A percentile compares a stretch with the other conserved stretches of the same genome.
Evolutionary conservation across 108 stramenopile species (phyloP).

Genomic region (Pseudonitzschia delicatissima): DNA sequence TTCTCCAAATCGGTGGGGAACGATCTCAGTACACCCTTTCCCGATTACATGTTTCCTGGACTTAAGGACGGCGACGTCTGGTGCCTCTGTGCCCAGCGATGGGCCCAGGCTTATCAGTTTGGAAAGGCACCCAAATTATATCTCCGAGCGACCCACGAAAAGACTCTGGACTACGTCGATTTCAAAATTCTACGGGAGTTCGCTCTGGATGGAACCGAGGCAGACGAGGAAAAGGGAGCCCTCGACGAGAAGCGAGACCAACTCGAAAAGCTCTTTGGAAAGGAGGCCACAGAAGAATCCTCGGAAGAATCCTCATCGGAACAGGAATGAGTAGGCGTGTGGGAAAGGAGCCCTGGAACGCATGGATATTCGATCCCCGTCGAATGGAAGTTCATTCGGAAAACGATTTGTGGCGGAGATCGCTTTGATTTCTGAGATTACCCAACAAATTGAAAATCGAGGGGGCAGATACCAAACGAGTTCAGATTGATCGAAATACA

Average conservation of each 20-base stretch:
- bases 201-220: conserved; percentile 66
- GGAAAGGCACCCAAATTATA: conserved; percentile 66
- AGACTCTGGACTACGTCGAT: conserved; percentile 64
- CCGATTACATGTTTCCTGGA: conserved; percentile 77
- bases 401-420: no score
- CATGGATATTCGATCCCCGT: no score
- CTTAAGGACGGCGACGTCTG: conserved; percentile 76
- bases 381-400: no score
- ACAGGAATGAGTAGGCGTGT: no score
- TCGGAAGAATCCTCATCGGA: no score
- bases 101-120: conserved; percentile 74
- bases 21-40: conserved; percentile 71
- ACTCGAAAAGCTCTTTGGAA: conserved; percentile 45
- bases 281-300: no score
- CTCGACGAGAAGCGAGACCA: conserved; percentile 55
- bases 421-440: no score
- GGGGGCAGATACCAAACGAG: no score
- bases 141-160: conserved; percentile 77
- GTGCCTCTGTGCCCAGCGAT: conserved; percentile 88
- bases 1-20: conserved; percentile 76
- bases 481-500: no score
- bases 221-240: conserved; percentile 37
- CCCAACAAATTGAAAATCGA: no score
- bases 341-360: no score
- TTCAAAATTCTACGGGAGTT: conserved; percentile 49